Evolutionary conservation across 768 basidiomycete species (phyloP), one percentile per base, ranked within the genome.

Genomic region (Kwoniella pini): DNA sequence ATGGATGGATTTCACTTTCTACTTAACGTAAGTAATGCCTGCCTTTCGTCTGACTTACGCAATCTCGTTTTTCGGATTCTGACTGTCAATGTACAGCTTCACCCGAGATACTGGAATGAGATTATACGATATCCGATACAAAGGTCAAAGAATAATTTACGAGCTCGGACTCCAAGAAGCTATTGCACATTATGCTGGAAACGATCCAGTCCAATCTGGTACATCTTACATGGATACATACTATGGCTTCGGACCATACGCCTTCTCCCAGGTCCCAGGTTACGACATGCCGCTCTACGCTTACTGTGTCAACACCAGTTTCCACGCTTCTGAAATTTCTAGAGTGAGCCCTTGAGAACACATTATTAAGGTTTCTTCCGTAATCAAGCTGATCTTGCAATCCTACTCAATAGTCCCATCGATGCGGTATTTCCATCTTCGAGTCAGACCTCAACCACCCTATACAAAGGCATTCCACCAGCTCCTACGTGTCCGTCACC

Each of bases 151-250:
- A 28, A 83, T 87, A 39, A 81, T 86, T 33, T 87, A 87, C 62
- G 83, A 86, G 78, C 81, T 86, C 9, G 78, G 80, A 2, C 85
- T 85, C 10, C 85, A 86, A 68, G 86, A 87, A 66, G 85, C 85
- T 1, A 72, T 71, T 39, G 69, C 69, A 0, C 71, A 73, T 54
- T 65, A 69, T 52, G 49, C 83, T 33, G 85, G 86, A 0, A 83
- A 83, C 64, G 85, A 87, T 65, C 86, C 86, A 9, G 79, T 83
- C 64, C 86, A 87, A 72, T 75, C 82, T 5, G 82, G 83, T 1
- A 85, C 86, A 4, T 84, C 84, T 1, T 87, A 84, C 82, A 81
- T 86, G 13, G 86, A 86, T 62, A 57, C 57, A 13, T 60, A 30
- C 57, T 59, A 55, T 53, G 62, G 66, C n/a, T 73, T 75, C 27